Evolutionary conservation across 805 yeast genomes (phyloP), one percentile per base, ranked within the genome.

Genomic region (Saccharomycopsis sp.): DNA sequence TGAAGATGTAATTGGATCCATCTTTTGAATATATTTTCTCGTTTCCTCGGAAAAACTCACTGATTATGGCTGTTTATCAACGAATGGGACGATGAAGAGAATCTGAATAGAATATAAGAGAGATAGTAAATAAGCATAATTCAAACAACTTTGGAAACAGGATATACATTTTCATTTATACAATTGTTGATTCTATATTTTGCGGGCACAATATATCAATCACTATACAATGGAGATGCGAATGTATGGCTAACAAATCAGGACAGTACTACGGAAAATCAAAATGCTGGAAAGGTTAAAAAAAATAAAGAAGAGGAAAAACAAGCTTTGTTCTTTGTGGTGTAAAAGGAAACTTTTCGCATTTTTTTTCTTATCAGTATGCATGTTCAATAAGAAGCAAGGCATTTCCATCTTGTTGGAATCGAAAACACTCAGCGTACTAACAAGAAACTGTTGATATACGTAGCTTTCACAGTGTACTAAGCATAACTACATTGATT

Each of bases 281-380:
- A 12, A 29, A 18, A 44, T 44, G 18, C 21, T 44, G 48, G 8
- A 12, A 44, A 16, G 21, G 48, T 4, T 7, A 44, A 44, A 44
- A 44, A 44, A 16, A 44, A 12, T 37, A 37, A 44, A 16, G 16
- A 12, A 44, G 48, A 12, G 18, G 16, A 18, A 18, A n/a, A 44
- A 44, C 21, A 44, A 44, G 16, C 21, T 44, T 44, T 44, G 18
- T 44, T 18, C 48, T 16, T 44, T 44, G 44, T n/a, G 48, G 21
- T 16, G 48, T 16, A 44, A 44, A 44, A 18, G 48, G 48, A 44
- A 44, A 44, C 48, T 44, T 44, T 20, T 44, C 48, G 48, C 48
- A 44, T 29, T 29, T 16, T 16, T 16, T 44, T 44, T 18, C 48
- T 44, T 44, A 44, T 44, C 48, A 44, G 48, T 44, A n/a, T 44